Conservation (phyloP, 495 filamentous ascomycete genomes). For the Hypomontagnella submonticulosa region DNA sequence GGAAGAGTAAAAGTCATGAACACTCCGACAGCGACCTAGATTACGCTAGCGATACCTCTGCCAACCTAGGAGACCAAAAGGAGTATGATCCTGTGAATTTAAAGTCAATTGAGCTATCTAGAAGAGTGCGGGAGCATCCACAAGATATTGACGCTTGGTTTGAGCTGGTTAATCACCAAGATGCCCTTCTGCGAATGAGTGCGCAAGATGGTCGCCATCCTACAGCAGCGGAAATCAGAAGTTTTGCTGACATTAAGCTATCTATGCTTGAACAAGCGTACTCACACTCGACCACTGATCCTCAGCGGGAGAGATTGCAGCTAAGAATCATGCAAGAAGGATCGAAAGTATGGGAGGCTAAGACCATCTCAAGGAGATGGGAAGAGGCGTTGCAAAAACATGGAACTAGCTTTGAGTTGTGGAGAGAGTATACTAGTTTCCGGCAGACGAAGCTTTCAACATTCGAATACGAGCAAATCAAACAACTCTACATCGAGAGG, state of each 20-base stretch:
- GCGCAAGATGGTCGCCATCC: constrained; percentile 53
- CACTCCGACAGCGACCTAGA: constrained; percentile 63
- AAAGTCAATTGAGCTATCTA: constrained; percentile 67
- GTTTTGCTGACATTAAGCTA: constrained; percentile 79
- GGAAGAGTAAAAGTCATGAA: constrained; percentile 63
- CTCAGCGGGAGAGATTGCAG: constrained; percentile 67
- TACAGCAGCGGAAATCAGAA: constrained; percentile 70
- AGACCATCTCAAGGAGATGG: constrained; percentile 73
- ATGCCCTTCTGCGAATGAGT: constrained; percentile 63
- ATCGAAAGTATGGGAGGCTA: constrained; percentile 73
- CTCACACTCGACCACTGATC: constrained; percentile 54
- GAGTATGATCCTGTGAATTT: constrained; percentile 56
- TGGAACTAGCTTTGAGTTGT: constrained; percentile 69
- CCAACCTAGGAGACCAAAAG: constrained; percentile 39
- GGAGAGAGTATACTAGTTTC: constrained; percentile 80
- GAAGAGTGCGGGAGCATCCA: constrained; percentile 69
- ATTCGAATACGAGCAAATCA: constrained; percentile 76
- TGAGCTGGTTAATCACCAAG: constrained; percentile 78
- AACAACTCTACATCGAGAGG: constrained; percentile 65
- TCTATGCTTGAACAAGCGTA: constrained; percentile 86
- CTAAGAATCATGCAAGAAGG: constrained; percentile 78
- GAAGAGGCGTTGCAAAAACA: constrained; percentile 66
- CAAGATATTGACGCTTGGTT: constrained; percentile 79
- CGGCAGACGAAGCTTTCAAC: constrained; percentile 72
- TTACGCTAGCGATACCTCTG: constrained; percentile 59